A percentile compares a stretch with the other conserved stretches of the same genome.
Evolutionary conservation across 352 stramenopile species (phyloP).

Genomic region (Plasmopara halstedii): DNA sequence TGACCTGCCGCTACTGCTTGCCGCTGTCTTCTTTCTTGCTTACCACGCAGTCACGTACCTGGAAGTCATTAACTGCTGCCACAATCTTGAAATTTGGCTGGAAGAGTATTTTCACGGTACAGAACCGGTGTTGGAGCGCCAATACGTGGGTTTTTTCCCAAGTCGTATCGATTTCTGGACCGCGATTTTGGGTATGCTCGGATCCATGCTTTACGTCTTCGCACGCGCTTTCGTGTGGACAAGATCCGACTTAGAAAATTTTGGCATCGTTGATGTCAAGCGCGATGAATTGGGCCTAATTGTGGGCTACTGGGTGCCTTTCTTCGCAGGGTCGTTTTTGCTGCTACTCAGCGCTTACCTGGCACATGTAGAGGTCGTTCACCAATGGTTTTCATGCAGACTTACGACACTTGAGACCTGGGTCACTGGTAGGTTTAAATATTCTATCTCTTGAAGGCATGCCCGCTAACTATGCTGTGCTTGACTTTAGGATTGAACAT

Average conservation of each 20-base stretch:
- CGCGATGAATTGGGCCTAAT: conserved; percentile 57
- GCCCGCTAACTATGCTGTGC: conserved; percentile 9
- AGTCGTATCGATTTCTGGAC: conserved; percentile 82
- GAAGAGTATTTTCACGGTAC: conserved; percentile 79
- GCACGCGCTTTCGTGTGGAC: conserved; percentile 50
- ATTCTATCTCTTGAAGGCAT: not conserved
- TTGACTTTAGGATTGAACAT: conserved; percentile 42
- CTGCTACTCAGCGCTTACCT: conserved; percentile 70
- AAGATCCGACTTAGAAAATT: conserved; percentile 51
- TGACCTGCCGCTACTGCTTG: conserved; percentile 56
- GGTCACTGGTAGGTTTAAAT: conserved; percentile 35
- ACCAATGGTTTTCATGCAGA: conserved; percentile 75
- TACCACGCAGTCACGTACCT: conserved; percentile 69
- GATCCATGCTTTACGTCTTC: conserved; percentile 55
- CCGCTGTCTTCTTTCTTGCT: conserved; percentile 43
- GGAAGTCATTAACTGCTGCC: conserved; percentile 84
- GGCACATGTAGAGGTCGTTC: conserved; percentile 73
- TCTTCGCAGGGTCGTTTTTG: conserved; percentile 75
- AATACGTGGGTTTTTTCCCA: conserved; percentile 70
- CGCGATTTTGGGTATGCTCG: conserved; percentile 48
- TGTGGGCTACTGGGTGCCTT: conserved; percentile 72
- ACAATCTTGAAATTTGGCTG: conserved; percentile 83
- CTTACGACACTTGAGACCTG: conserved; percentile 46
- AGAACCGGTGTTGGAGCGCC: conserved; percentile 54
- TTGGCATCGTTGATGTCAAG: conserved; percentile 66